Base-by-base conservation (phyloP, 495 filamentous ascomycete genomes). In the Hyaloscypha hepaticicola region DNA sequence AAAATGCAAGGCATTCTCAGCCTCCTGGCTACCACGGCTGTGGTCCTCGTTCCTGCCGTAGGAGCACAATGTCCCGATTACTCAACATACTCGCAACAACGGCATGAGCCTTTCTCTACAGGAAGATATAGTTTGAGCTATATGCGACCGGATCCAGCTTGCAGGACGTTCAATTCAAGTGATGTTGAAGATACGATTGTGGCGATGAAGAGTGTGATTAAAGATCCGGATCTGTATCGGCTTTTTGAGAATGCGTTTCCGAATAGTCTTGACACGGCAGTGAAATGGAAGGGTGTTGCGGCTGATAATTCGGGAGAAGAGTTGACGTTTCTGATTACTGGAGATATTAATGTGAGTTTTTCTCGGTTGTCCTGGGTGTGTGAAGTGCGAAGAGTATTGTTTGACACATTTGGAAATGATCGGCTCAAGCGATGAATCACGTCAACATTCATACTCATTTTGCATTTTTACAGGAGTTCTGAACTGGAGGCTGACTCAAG, bases 261-360 rank as follows among this genome's bases (percentile, higher is more conserved):
- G 0, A 89, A 88, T 73, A 88, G 87, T 1, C 74, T 90, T 55
- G 87, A 90, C 68, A 90, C 88, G 5, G 85, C 87, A 2, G 79
- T 90, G 63, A 80, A 79, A 56, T 90, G 85, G 86, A 83, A 78
- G 66, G 87, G 87, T 2, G 50, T 60, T 58, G 73, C 75, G 61
- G 80, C 84, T 19, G 72, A 73, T 58, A 74, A 78, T 68, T 73
- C 79, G 61, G 69, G 70, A 3, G 73, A 70, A 29, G 78, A 83
- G 64, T 74, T 73, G 63, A 77, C 78, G 5, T 82, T 84, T 59
- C 61, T 83, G 22, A 79, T 80, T 49, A 78, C 78, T 7, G 76
- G 77, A 29, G 77, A 80, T 65, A 81, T 78, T 67, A 69, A 73
- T 69, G 74, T 82, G 60, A 63, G 81, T 61, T 76, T 77, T 48